Conservation (phyloP, 208 protist species). For the Sergeia podlipaevii region DNA sequence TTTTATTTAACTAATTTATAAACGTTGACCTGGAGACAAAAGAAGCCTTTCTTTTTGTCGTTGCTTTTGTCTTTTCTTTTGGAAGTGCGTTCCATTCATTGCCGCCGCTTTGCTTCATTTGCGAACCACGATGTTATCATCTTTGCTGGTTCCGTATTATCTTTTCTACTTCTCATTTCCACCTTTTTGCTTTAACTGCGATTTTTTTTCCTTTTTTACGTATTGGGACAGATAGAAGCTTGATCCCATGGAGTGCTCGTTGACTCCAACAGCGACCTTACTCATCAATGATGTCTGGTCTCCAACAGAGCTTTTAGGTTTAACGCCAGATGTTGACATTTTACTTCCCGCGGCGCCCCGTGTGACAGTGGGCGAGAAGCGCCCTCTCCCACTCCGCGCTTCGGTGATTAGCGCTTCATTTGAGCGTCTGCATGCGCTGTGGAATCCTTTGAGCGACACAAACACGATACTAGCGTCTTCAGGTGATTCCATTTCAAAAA, state of each 20-base stretch:
- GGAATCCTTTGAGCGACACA: slow-evolving; percentile 13
- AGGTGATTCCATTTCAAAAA: too few relatives aligned
- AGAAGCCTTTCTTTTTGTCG: too few relatives aligned
- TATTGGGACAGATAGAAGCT: not conserved
- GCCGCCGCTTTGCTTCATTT: too few relatives aligned
- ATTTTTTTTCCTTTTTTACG: slow-evolving; percentile 11
- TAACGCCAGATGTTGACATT: slow-evolving; percentile 1
- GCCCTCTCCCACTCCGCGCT: slow-evolving; percentile 1
- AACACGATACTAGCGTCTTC: too few relatives aligned
- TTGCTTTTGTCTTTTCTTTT: too few relatives aligned
- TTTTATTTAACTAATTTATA: slow-evolving; percentile 1
- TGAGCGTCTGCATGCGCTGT: slow-evolving; percentile 13
- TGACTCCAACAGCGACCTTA: too few relatives aligned
- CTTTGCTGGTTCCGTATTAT: not conserved
- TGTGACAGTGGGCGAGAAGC: too few relatives aligned
- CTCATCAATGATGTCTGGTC: slow-evolving; percentile 22
- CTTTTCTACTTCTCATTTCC: not conserved
- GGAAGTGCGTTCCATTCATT: too few relatives aligned
- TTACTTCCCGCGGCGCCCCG: not conserved
- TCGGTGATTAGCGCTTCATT: slow-evolving; percentile 15
- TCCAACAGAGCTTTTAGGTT: slow-evolving; percentile 10
- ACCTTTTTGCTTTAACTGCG: not conserved
- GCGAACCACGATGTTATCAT: too few relatives aligned
- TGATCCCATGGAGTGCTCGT: too few relatives aligned
- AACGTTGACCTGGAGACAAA: too few relatives aligned